Percentiles rank a stretch among this genome's conserved stretches.
These are phyloP conservation scores for Lachnellula hyalina DNA, from an alignment of 2,329 filamentous ascomycete genomes.

Conservation along the genomic window DNA sequence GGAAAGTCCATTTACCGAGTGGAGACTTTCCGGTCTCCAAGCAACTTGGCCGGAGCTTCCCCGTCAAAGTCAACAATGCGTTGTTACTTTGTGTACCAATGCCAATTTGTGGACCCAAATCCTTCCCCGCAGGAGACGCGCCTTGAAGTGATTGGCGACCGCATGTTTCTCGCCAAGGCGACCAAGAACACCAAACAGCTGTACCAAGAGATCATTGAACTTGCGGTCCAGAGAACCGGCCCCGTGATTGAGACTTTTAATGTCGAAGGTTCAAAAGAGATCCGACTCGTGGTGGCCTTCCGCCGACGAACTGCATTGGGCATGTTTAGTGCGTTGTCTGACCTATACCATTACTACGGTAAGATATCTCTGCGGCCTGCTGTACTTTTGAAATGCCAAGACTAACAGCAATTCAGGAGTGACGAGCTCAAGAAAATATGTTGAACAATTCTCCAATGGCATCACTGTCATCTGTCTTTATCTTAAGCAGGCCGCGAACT, in stretches of 20 bases:
- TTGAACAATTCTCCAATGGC: conserved; percentile 98
- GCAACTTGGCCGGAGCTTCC: conserved; percentile 60
- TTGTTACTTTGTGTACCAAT: conserved; percentile 99
- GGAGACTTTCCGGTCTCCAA: conserved; percentile 93
- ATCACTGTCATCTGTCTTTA: conserved; percentile 97
- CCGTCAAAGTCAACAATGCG: conserved; percentile 77
- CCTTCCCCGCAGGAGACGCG: conserved; percentile 76
- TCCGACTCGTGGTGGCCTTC: conserved; percentile 91
- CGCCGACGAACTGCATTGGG: conserved; percentile 87
- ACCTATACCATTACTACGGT: conserved; percentile 98
- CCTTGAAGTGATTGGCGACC: conserved; percentile 86
- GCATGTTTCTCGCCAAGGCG: conserved; percentile 91
- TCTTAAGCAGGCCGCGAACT: conserved; percentile 64
- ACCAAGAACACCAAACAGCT: conserved; percentile 93
- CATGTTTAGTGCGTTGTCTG: conserved; percentile 89
- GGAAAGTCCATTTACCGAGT: conserved; percentile 74
- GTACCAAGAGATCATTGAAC: conserved; percentile 88
- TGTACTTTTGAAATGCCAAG: conserved; percentile 39
- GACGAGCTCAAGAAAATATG: conserved; percentile 93
- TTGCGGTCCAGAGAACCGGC: conserved; percentile 77
- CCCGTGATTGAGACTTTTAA: conserved; percentile 98
- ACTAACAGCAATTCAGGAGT: conserved; percentile 59
- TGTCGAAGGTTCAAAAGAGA: conserved; percentile 85
- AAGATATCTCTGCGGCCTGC: conserved; percentile 57
- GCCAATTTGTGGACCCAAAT: conserved; percentile 74